These are phyloP conservation scores for Phytophthora lateralis DNA, from an alignment of 352 stramenopile species.

Conservation along the genomic window DNA sequence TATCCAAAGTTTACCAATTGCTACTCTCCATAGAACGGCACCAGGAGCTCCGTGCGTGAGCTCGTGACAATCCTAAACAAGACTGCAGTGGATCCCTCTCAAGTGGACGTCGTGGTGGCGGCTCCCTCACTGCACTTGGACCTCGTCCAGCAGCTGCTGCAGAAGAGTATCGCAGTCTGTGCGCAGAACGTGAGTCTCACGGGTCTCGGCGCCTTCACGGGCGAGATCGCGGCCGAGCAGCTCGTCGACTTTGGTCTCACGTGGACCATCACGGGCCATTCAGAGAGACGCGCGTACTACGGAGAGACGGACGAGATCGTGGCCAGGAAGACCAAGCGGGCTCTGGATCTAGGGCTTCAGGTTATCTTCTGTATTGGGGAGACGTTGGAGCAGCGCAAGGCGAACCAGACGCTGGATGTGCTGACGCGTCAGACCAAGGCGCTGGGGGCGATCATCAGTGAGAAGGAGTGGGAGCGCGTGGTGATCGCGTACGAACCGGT, in stretches of 20 bases:
- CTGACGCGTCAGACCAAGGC: constrained; percentile 96
- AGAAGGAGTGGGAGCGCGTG: constrained; percentile 80
- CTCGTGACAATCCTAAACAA: constrained; percentile 88
- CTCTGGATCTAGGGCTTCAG: constrained; percentile 87
- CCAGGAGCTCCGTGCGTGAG: constrained; percentile 84
- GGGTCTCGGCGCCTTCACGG: constrained; percentile 92
- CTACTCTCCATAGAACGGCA: constrained; percentile 53
- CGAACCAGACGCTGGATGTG: constrained; percentile 91
- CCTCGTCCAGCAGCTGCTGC: constrained; percentile 53
- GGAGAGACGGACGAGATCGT: constrained; percentile 93
- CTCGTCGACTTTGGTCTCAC: constrained; percentile 84
- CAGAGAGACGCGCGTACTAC: constrained; percentile 92
- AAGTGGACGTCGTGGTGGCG: constrained; percentile 83
- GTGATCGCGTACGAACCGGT: constrained; percentile 98
- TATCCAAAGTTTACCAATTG: not conserved
- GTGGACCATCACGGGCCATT: constrained; percentile 92
- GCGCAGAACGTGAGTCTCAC: constrained; percentile 88
- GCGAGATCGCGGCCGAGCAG: constrained; percentile 91
- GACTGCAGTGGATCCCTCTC: constrained; percentile 55
- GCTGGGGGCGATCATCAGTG: constrained; percentile 84
- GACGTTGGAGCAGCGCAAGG: constrained; percentile 90
- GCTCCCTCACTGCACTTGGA: constrained; percentile 75
- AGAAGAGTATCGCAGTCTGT: constrained; percentile 70
- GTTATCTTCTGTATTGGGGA: constrained; percentile 98
- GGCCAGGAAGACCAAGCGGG: constrained; percentile 93